phyloP scores from a whole-genome alignment of 208 protist genomes.

The Strigomonas oncopelti region DNA sequence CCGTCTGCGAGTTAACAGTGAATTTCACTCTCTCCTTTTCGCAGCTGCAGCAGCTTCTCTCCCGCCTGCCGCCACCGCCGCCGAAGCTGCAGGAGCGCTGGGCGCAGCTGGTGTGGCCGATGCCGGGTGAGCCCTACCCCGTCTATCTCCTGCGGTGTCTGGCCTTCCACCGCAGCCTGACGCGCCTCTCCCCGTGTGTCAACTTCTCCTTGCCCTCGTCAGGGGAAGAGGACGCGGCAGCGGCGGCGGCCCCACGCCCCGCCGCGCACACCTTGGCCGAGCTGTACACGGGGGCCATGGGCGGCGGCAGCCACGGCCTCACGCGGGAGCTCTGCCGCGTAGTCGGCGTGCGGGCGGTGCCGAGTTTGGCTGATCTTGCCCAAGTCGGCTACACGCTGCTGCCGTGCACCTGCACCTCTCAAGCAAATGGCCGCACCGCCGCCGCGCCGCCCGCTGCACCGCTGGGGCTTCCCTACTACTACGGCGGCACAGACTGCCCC shows the following conservation, averaged over 20 bases:
- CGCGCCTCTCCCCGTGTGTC: slow-evolving; percentile 7
- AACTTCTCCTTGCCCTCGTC: too few relatives aligned
- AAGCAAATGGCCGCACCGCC: too few relatives aligned
- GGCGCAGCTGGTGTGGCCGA: slow-evolving; percentile 46
- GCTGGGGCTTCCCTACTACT: not conserved
- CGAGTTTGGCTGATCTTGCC: too few relatives aligned
- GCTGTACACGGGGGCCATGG: not conserved
- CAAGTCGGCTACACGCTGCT: not conserved
- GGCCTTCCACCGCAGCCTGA: slow-evolving; percentile 25
- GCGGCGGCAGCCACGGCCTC: too few relatives aligned
- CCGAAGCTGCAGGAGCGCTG: slow-evolving; percentile 40
- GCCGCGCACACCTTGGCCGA: slow-evolving; percentile 33
- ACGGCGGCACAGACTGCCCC: not conserved
- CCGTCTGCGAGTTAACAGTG: slow-evolving; percentile 16
- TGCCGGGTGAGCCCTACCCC: slow-evolving; percentile 49
- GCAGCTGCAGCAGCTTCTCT: slow-evolving; percentile 31
- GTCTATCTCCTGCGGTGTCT: slow-evolving; percentile 73
- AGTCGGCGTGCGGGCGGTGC: too few relatives aligned
- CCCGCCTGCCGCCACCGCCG: slow-evolving; percentile 31
- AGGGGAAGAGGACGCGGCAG: not conserved
- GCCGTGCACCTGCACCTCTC: slow-evolving; percentile 39
- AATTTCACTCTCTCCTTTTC: too few relatives aligned
- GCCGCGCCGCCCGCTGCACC: too few relatives aligned
- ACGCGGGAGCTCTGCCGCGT: too few relatives aligned
- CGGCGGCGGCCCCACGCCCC: slow-evolving; percentile 1